These are phyloP conservation scores for Russula sp. DNA, from an alignment of 768 basidiomycete genomes.

Conservation along the genomic window DNA sequence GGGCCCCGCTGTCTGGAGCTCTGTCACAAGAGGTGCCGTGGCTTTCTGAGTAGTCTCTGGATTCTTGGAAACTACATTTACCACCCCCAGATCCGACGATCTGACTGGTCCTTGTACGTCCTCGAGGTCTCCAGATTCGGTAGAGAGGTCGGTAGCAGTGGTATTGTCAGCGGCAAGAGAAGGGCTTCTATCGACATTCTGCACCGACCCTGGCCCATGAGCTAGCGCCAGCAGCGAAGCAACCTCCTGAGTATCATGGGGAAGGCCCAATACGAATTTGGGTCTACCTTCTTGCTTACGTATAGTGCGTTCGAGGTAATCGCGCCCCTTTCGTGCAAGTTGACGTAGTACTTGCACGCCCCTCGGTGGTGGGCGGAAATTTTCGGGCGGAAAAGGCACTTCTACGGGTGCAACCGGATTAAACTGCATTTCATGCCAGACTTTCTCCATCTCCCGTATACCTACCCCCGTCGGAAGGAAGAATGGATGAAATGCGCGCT, in stretches of 20 bases:
- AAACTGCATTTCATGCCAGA: constrained; percentile 41
- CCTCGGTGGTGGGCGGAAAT: constrained; percentile 32
- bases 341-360: constrained; percentile 37
- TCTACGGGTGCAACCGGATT: constrained; percentile 14
- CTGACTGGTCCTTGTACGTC: not conserved
- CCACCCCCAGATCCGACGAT: not conserved
- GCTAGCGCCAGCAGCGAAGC: constrained; percentile 2
- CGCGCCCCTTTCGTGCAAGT: constrained; percentile 41
- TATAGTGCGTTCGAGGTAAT: constrained; percentile 33
- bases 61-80: not conserved
- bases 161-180: not conserved
- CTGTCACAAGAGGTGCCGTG: not conserved
- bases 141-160: not conserved
- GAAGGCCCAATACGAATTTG: constrained; percentile 34
- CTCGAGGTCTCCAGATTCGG: not conserved
- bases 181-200: not conserved
- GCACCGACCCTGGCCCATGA: not conserved
- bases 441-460: constrained; percentile 28
- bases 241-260: constrained; percentile 4
- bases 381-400: constrained; percentile 23
- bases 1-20: not conserved
- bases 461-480: constrained; percentile 44
- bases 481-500: constrained; percentile 41
- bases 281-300: constrained; percentile 36
- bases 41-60: not conserved